Conservation (phyloP, 768 basidiomycete genomes). For the Nevesoporus exiguus region DNA sequence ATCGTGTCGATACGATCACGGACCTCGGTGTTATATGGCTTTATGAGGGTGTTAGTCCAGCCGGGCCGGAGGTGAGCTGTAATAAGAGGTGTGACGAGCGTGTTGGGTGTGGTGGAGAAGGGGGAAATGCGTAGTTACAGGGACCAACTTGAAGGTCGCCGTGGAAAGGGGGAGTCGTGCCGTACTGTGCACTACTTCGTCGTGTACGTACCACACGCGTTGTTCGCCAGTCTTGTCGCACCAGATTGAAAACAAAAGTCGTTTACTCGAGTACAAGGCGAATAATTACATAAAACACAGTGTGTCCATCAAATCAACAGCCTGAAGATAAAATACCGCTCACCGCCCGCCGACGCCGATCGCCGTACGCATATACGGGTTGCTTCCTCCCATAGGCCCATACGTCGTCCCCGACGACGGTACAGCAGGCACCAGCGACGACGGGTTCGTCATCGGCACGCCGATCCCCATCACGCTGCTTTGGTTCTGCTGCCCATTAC, state of each 20-base stretch:
- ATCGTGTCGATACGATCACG: neutral
- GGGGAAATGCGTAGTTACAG: neutral
- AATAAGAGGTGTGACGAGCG: neutral
- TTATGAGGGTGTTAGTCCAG: neutral
- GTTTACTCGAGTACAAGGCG: conserved; percentile 22
- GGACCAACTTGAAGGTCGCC: neutral
- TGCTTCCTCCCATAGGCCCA: conserved; percentile 55
- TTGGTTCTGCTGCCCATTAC: conserved; percentile 29
- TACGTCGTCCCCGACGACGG: conserved; percentile 54
- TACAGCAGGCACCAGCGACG: conserved; percentile 38
- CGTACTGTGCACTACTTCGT: too few relatives aligned
- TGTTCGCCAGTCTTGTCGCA: too few relatives aligned
- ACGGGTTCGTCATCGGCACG: conserved; percentile 37
- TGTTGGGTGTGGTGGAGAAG: neutral
- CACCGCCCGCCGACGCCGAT: conserved; percentile 52
- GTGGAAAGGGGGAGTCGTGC: neutral
- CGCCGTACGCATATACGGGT: conserved; percentile 63
- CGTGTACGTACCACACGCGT: neutral
- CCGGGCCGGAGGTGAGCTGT: neutral
- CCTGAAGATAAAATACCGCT: conserved; percentile 19
- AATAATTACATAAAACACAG: conserved; percentile 33
- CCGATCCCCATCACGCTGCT: conserved; percentile 50
- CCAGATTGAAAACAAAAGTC: too few relatives aligned
- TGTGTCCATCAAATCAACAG: conserved; percentile 17
- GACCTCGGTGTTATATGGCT: neutral